Evolutionary conservation across 2,329 filamentous ascomycete genomes (phyloP), one percentile per base, ranked within the genome.

Genomic region (Alternaria sp.): DNA sequence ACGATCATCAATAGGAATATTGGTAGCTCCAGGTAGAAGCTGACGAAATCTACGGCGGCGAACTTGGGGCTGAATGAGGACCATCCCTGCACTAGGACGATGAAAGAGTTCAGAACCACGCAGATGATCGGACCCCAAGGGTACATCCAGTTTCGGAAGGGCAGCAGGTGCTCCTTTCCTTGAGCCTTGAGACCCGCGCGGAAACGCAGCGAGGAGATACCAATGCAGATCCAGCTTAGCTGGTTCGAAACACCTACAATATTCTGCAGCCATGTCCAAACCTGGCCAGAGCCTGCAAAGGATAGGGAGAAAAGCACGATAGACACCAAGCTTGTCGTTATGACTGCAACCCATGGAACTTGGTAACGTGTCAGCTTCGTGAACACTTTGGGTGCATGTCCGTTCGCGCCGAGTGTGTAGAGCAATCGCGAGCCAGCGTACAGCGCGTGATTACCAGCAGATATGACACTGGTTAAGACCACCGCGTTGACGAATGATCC

Each of bases 311-410:
- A 85, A 70, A 32, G 75, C 48, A 55, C 76, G 22, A 70, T 70
- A 0, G 72, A 79, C 50, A 84, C 80, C 16, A 81, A 28, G 18
- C 69, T 71, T 5, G 73, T 74, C 9, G 73, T 68, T 27, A 74
- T 49, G 3, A 81, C 79, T n/a, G 74, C 71, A 14, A 73, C 77
- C 68, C 76, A 77, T 1, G 77, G 79, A 4, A 81, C 80, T 68
- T 80, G 81, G 62, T 69, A 77, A 62, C 78, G 81, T 5, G 78
- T 79, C 64, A 81, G 78, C 45, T 76, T 78, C 46, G 87, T 88
- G 18, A 97, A 83, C 63, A 94, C 85, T 55, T 82, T 85, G 1
- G 93, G 93, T 0, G 92, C 93, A 76, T 95, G 92, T 59, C 89
- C 73, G 18, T 75, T 71, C 5, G 61, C 55, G 18, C 84, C 83